Percentiles rank a stretch among this genome's conserved stretches.
These are phyloP conservation scores for Saccharomyces mikatae DNA, from an alignment of 805 yeast species.

Conservation along the genomic window DNA sequence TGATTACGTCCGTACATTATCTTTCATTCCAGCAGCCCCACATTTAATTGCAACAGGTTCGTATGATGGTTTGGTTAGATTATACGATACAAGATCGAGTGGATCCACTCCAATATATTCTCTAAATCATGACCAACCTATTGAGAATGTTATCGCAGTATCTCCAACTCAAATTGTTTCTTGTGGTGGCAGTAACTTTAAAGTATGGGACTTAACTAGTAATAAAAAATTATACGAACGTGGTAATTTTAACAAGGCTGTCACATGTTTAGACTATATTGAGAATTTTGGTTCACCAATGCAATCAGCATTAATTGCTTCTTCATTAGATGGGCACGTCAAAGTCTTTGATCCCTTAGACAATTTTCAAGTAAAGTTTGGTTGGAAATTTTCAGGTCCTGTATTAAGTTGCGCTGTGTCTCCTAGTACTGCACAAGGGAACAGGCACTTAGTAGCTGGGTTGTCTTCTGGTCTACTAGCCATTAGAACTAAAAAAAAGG, in stretches of 20 bases:
- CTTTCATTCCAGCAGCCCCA: conserved; percentile 66
- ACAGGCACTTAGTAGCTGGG: conserved; percentile 86
- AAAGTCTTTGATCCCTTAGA: conserved; percentile 79
- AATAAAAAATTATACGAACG: conserved; percentile 56
- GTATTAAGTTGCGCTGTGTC: conserved; percentile 85
- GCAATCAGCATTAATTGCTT: conserved; percentile 61
- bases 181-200: conserved; percentile 74
- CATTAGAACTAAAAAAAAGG: conserved; percentile 76
- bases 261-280: conserved; percentile 55
- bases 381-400: conserved; percentile 95
- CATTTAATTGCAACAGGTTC: conserved; percentile 87
- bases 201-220: conserved; percentile 89
- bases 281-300: conserved; percentile 28
- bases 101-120: conserved; percentile 46
- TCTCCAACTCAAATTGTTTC: conserved; percentile 66
- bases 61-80: conserved; percentile 78
- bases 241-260: conserved; percentile 87
- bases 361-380: conserved; percentile 84
- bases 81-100: conserved; percentile 68
- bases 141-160: conserved; percentile 74
- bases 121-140: conserved; percentile 70
- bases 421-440: conserved; percentile 42
- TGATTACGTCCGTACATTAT: conserved; percentile 81
- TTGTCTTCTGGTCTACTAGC: conserved; percentile 82
- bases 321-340: conserved; percentile 95